Evolutionary conservation across 768 basidiomycete genomes (phyloP), one percentile per base, ranked within the genome.

Genomic region (Boletus huronensis): DNA sequence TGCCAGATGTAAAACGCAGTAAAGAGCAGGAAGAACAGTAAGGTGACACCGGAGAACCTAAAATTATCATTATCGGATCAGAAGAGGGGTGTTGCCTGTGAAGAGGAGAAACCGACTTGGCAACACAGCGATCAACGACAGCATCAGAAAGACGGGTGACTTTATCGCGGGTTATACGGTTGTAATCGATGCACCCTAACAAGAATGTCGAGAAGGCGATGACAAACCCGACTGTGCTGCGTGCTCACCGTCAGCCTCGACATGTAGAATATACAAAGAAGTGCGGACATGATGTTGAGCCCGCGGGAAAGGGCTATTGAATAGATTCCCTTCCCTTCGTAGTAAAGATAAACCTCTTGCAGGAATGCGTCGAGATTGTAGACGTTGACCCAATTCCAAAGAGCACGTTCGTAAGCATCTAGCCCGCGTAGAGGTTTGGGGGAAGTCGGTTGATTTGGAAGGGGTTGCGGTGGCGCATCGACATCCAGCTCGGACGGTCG

Each of bases 321-420:
- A 67, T 89, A 98, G 34, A 98, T 88, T 1, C 97, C 97, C 68
- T 97, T 97, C 25, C 95, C 94, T 66, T 92, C 88, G 68, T 99
- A 99, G 70, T 98, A 99, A 42, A 80, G 79, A 71, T 99, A 98
- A 36, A 92, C 92, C 58, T 98, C 93, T 72, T 96, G 92, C 28
- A 99, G 73, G 71, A 95, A 99, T 8, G 85, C 86, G 65, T 99
- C 97, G 36, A 99, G 79, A 67, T 99, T 98, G 68, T 93, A 93
- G 13, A 98, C 93, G 67, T 99, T 99, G 55, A 98, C 93, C 97
- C 97, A 99, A 54, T 90, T 89, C 97, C 97, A 99, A 45, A 98
- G 71, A 1, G 97, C 97, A 54, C 85, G 86, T 70, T 99, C 94
- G 64, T 90, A 86, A 13, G 84, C 83, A 64, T 93, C 88, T 42